A percentile compares a stretch with the other conserved stretches of the same genome.
Conservation (phyloP, 2,329 filamentous ascomycete species). For the Claviceps maximensis region DNA sequence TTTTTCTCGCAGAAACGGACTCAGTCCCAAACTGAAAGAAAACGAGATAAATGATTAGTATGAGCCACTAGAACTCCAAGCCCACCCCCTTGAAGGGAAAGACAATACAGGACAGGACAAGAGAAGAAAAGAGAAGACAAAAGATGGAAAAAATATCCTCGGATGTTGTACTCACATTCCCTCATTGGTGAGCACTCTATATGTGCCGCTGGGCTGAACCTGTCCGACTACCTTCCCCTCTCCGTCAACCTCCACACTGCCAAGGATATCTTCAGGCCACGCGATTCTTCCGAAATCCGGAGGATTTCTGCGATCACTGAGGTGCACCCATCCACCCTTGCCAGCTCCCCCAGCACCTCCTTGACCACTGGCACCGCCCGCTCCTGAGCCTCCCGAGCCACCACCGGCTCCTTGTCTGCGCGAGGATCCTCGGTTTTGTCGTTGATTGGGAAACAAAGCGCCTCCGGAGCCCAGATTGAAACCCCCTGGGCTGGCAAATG, state of each 20-base stretch:
- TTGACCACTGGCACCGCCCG: conserved; percentile 43
- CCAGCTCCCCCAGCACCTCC: conserved; percentile 49
- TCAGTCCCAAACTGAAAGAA: conserved; percentile 16
- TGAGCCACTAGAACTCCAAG: background rate
- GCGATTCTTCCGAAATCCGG: conserved; percentile 56
- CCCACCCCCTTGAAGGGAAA: background rate
- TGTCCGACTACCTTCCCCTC: conserved; percentile 43
- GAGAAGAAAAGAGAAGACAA: too few relatives aligned
- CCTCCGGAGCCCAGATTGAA: conserved; percentile 39
- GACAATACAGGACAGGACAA: too few relatives aligned
- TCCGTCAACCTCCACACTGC: conserved; percentile 51
- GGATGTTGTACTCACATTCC: conserved; percentile 43
- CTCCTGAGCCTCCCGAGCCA: conserved; percentile 31
- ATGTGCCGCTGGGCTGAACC: conserved; percentile 48
- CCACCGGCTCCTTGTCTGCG: conserved; percentile 25
- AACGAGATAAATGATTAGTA: conserved; percentile 10
- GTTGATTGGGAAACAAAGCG: conserved; percentile 33
- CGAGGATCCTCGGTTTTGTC: conserved; percentile 19
- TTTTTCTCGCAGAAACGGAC: conserved; percentile 37
- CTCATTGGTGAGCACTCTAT: conserved; percentile 50
- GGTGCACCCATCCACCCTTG: conserved; percentile 49
- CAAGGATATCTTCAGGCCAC: conserved; percentile 57
- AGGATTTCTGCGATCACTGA: conserved; percentile 50
- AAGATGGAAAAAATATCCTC: too few relatives aligned
- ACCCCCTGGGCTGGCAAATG: conserved; percentile 45